A percentile compares a stretch with the other conserved stretches of the same genome.
Conservation (phyloP, 768 basidiomycete species). For the Lactarius vividus region DNA sequence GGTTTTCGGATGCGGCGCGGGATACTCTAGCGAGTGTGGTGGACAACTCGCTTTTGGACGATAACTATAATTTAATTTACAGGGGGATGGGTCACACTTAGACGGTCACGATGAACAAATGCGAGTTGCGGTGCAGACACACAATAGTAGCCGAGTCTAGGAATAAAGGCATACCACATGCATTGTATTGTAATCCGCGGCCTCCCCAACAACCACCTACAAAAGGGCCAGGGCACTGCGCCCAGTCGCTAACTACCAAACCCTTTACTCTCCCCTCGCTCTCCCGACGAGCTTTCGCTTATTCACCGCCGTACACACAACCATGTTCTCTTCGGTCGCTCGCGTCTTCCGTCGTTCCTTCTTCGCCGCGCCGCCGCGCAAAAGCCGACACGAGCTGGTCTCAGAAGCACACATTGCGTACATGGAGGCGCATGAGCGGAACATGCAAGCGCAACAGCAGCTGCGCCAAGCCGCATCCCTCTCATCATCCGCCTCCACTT, state of each 20-base stretch:
- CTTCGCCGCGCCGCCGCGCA: not conserved
- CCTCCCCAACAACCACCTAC: not conserved
- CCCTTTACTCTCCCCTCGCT: not conserved
- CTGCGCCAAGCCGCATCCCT: too few relatives aligned
- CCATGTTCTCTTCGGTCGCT: conserved; percentile 18
- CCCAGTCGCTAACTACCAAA: not conserved
- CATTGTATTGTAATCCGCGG: conserved; percentile 1
- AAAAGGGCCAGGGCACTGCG: not conserved
- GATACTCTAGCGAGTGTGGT: not conserved
- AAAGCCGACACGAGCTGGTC: conserved; percentile 23
- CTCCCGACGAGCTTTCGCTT: not conserved
- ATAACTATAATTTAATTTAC: conserved; percentile 16
- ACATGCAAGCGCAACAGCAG: not conserved
- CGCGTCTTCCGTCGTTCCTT: conserved; percentile 21
- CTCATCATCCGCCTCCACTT: not conserved
- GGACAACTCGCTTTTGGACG: conserved; percentile 3
- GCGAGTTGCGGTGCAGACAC: not conserved
- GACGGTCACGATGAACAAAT: not conserved
- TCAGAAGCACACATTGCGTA: conserved; percentile 19
- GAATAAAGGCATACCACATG: conserved; percentile 1
- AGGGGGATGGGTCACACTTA: not conserved
- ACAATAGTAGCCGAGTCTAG: not conserved
- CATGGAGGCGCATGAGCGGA: conserved; percentile 1
- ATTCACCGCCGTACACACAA: not conserved
- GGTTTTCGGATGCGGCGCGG: not conserved